Evolutionary conservation across 495 filamentous ascomycete species (phyloP).

Genomic region (Neurospora tetrasperma): DNA sequence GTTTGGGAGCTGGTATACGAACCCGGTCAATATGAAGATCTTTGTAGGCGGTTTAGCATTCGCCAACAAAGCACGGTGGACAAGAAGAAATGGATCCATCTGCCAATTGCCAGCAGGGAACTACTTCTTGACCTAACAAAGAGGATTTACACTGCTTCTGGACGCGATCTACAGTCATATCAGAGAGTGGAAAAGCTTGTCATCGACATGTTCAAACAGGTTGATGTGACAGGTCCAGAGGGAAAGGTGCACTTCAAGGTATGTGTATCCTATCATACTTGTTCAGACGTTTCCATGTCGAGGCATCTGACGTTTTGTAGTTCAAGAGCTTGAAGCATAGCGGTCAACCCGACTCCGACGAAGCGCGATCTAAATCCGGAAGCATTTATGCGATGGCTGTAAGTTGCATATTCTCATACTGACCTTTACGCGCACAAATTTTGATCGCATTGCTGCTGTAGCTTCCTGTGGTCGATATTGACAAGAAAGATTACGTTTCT

Average conservation of each 20-base stretch:
- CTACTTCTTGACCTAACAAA: neutral
- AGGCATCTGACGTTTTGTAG: neutral
- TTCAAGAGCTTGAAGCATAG: neutral
- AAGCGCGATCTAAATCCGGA: neutral
- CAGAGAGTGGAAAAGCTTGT: neutral
- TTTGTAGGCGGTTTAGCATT: neutral
- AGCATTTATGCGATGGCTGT: slow-evolving; percentile 2
- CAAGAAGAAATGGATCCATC: slow-evolving; percentile 5
- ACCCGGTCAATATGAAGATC: neutral
- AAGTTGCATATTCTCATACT: neutral
- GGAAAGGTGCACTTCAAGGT: slow-evolving; percentile 4
- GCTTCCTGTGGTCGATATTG: slow-evolving; percentile 5
- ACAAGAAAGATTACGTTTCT: slow-evolving; percentile 3
- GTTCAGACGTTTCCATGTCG: neutral
- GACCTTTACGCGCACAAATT: neutral
- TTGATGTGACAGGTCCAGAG: slow-evolving; percentile 2
- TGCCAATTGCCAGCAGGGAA: neutral
- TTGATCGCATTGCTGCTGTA: neutral
- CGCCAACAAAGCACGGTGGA: neutral
- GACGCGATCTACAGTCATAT: neutral
- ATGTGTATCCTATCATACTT: neutral
- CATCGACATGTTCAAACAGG: neutral
- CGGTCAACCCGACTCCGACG: neutral
- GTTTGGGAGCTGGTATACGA: slow-evolving; percentile 1
- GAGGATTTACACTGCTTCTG: neutral